Evolutionary conservation across 2,329 filamentous ascomycete genomes (phyloP).

Genomic region (Ophiostoma ips): DNA sequence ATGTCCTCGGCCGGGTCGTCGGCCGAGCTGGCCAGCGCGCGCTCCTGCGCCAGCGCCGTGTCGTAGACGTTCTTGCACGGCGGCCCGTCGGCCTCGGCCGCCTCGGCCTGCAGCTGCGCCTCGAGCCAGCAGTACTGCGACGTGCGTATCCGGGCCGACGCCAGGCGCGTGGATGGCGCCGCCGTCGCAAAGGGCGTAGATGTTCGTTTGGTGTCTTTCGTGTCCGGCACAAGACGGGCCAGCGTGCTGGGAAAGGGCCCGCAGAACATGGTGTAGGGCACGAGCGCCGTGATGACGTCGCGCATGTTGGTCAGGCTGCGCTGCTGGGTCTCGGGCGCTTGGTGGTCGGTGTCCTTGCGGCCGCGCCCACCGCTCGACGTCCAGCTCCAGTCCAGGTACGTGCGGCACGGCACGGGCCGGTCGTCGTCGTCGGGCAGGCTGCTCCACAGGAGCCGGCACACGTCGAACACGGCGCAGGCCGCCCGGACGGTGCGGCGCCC

Average conservation of each 20-base stretch:
- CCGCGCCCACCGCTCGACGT: not conserved
- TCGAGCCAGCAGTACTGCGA: not conserved
- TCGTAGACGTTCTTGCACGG: not conserved
- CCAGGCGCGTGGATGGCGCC: not conserved
- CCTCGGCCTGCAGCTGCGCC: not conserved
- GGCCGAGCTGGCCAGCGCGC: not conserved
- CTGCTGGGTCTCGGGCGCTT: not conserved
- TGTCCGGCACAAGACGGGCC: not conserved
- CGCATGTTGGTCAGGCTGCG: not conserved
- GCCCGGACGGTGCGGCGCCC: not conserved
- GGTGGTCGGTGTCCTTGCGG: not conserved
- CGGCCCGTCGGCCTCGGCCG: not conserved
- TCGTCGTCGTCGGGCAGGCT: not conserved
- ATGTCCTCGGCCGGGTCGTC: not conserved
- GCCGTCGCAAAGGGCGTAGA: too few relatives aligned
- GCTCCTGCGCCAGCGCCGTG: not conserved
- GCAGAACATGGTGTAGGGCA: conserved; percentile 2
- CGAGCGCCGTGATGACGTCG: not conserved
- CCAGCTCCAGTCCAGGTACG: conserved; percentile 2
- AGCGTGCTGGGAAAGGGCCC: not conserved
- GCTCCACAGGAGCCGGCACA: not conserved
- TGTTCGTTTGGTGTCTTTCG: too few relatives aligned
- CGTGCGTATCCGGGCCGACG: not conserved
- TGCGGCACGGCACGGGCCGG: not conserved
- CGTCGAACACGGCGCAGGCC: not conserved